Base-by-base conservation (phyloP, 805 yeast genomes). In the Suhomyces sp. region DNA sequence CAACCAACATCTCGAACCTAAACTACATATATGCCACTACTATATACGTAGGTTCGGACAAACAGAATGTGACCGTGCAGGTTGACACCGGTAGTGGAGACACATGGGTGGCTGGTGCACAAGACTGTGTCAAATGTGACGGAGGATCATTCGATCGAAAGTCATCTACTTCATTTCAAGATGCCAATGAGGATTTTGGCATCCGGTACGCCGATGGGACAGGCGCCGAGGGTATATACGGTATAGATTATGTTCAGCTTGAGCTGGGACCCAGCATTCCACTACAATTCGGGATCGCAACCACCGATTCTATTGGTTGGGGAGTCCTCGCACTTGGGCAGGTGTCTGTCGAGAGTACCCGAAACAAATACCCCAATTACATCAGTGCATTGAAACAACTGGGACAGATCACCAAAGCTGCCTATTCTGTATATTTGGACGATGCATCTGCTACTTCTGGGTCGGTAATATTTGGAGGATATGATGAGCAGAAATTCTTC, bases 381-480 rank as follows among this genome's bases (percentile, higher is more conserved):
- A 60, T 58, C 5, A 45, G 10, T 4, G 40, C 46, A 6, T 52
- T 60, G 54, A 53, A 49, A 29, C 24, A 46, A 4, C 50, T 52
- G 29, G 60, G 58, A 2, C 5, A 50, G n/a, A 60, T 58, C 44
- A 5, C 47, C 2, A 46, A 38, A 3, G 51, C 54, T 2, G 46
- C 54, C 9, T 60, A 54, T 40, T 60, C 63, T 6, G 31, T 60
- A n/a, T 60, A 58, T 56, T 54, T 63, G 50, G 56, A 59, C 47
- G 45, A 33, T 4, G 19, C 13, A 4, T 15, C 42, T 12, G 52
- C 54, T 0, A 9, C 36, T 2, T 4, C 44, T 9, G 67, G 67
- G 6, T 38, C 59, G 1, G 40, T 63, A 22, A 46, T 63, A 10
- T 62, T 63, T 52, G 67, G 67, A n/a, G 66, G 60, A n/a, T 57